phyloP scores from a whole-genome alignment of 148 eudicot species.

The Amaranthus hypochondriacus region DNA sequence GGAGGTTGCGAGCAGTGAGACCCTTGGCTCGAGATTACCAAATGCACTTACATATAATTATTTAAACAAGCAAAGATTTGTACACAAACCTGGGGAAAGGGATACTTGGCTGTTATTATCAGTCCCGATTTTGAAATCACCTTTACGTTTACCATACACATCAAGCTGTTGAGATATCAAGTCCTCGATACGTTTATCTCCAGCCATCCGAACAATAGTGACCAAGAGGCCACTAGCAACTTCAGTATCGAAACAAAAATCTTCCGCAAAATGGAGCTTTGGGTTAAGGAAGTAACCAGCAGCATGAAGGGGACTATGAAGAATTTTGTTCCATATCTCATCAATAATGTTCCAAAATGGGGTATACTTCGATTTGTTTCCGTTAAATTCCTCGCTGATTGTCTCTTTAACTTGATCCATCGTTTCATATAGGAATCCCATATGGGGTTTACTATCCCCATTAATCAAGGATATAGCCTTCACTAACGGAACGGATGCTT shows the following conservation, averaged over 20 bases:
- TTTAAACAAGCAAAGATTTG: constrained; percentile 1
- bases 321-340: constrained; percentile 52
- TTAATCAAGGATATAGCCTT: constrained; percentile 40
- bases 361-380: constrained; percentile 28
- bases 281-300: constrained; percentile 63
- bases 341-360: constrained; percentile 57
- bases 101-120: constrained; percentile 19
- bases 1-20: no score
- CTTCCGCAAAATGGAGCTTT: constrained; percentile 29
- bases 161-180: constrained; percentile 36
- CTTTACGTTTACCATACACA: constrained; percentile 26
- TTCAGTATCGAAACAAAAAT: constrained; percentile 45
- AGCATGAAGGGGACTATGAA: constrained; percentile 67
- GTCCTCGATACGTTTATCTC: constrained; percentile 27
- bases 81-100: constrained; percentile 52
- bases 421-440: constrained; percentile 61
- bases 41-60: not conserved
- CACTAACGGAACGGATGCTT: constrained; percentile 57
- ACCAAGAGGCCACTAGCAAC: constrained; percentile 44
- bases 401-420: constrained; percentile 71
- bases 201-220: constrained; percentile 39
- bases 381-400: constrained; percentile 40
- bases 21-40: no score
- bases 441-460: constrained; percentile 23
- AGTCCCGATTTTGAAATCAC: constrained; percentile 37